These are phyloP conservation scores for Vitis cinerea DNA, from an alignment of 164 flowering plant genomes.

Conservation along the genomic window DNA sequence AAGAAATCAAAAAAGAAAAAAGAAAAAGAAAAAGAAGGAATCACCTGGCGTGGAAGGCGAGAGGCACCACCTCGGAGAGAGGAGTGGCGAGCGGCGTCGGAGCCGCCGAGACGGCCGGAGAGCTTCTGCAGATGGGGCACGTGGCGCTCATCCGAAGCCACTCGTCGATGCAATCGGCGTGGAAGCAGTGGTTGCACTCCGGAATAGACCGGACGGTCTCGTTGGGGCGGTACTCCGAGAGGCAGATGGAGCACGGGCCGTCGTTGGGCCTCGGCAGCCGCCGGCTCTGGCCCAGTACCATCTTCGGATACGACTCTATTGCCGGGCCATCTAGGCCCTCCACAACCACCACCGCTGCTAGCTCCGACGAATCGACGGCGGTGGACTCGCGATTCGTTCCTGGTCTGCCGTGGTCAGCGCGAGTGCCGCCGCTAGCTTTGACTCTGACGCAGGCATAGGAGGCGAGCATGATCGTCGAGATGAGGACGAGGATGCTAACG, in stretches of 20 bases:
- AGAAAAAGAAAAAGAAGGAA: neutral
- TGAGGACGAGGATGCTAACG: constrained; percentile 54
- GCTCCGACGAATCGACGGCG: neutral
- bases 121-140: constrained; percentile 58
- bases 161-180: constrained; percentile 53
- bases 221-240: constrained; percentile 42
- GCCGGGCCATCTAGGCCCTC: constrained; percentile 16
- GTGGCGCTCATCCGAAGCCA: constrained; percentile 60
- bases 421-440: constrained; percentile 12
- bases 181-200: constrained; percentile 61
- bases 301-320: constrained; percentile 31
- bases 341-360: constrained; percentile 3
- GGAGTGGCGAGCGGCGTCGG: constrained; percentile 39
- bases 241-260: constrained; percentile 53
- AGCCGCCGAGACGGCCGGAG: constrained; percentile 39
- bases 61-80: constrained; percentile 47
- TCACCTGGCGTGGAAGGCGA: constrained; percentile 45
- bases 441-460: constrained; percentile 51
- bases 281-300: constrained; percentile 30
- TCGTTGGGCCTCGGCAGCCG: constrained; percentile 17
- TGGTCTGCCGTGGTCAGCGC: neutral
- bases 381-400: neutral
- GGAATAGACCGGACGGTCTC: constrained; percentile 50
- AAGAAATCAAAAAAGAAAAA: neutral
- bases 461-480: constrained; percentile 58